Base-by-base conservation (phyloP, 2,329 filamentous ascomycete genomes). In the Fusarium drepaniforme region DNA sequence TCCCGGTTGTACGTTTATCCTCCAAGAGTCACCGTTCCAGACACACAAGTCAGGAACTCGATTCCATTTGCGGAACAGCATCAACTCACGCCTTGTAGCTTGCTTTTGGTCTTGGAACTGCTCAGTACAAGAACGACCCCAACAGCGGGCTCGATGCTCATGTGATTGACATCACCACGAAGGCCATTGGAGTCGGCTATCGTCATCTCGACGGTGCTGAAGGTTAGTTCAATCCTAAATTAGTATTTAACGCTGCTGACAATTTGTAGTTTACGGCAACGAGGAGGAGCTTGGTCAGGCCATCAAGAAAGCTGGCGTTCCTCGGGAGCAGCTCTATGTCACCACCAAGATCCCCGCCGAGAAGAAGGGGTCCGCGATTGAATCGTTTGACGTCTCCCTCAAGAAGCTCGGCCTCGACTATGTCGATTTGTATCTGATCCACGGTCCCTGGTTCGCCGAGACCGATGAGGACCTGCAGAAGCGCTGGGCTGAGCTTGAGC, bases 181-280 rank as follows among this genome's bases (percentile, higher is more conserved):
- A 84, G 73, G 93, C 93, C 37, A 92, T 95, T 77, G 88, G 89
- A 65, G 82, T 90, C n/a, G 93, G 92, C 28, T 95, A 92, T 81
- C 87, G 88, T 68, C 93, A 96, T 79, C 86, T 96, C 4, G 94
- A 96, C 81, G 90, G 93, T 51, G 94, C 94, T 23, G 91, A 96
- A 85, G 84, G 91, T 92, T 80, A 67, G 83, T 74, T 18, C 9
- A 16, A n/a, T 11, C 3, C 9, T 7, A 8, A 15, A 6, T 5
- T 8, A 23, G 15, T 6, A 9, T 7, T 16, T 12, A 28, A 8
- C 4, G 30, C 35, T 11, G 7, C 67, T 74, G 33, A 74, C 33
- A 23, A 30, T 8, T 4, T 8, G 4, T n/a, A 91, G 90, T 84
- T 16, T 92, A 93, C 80, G 86, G 86, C 61, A 93, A 92, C 77